Conservation (phyloP, 1,139 yeast species). For the Meyerozyma guilliermondii region DNA sequence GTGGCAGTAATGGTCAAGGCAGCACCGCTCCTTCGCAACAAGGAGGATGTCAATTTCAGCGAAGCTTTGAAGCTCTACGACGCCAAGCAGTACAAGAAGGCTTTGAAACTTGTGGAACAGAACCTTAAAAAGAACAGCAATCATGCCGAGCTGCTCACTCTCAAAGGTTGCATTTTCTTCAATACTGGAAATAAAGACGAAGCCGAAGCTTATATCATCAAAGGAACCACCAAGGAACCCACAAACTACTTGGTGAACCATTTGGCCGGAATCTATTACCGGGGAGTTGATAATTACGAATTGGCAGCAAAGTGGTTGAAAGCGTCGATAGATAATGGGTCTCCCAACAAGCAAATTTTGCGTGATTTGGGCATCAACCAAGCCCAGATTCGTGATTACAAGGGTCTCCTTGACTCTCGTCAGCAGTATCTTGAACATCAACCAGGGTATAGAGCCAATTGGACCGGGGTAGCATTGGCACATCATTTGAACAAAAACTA, state of each 20-base stretch:
- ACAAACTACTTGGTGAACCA: conserved; percentile 74
- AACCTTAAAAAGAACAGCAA: conserved; percentile 70
- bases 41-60: conserved; percentile 68
- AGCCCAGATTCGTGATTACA: conserved; percentile 72
- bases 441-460: conserved; percentile 84
- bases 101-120: conserved; percentile 70
- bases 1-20: conserved; percentile 14
- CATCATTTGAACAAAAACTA: conserved; percentile 70
- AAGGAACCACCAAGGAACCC: conserved; percentile 56
- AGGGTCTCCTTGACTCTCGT: conserved; percentile 58
- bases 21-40: conserved; percentile 36
- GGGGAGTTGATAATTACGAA: conserved; percentile 62
- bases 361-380: conserved; percentile 81
- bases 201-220: conserved; percentile 56
- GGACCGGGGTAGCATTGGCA: conserved; percentile 89
- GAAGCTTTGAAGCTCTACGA: conserved; percentile 84
- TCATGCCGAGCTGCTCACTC: conserved; percentile 78
- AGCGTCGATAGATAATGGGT: conserved; percentile 74
- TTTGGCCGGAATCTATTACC: conserved; percentile 78
- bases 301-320: conserved; percentile 80
- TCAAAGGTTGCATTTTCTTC: conserved; percentile 69
- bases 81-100: conserved; percentile 78
- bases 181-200: conserved; percentile 52
- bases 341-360: conserved; percentile 71
- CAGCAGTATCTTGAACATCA: conserved; percentile 65